These are phyloP conservation scores for Claviceps africana DNA, from an alignment of 2,329 filamentous ascomycete genomes.

Conservation along the genomic window DNA sequence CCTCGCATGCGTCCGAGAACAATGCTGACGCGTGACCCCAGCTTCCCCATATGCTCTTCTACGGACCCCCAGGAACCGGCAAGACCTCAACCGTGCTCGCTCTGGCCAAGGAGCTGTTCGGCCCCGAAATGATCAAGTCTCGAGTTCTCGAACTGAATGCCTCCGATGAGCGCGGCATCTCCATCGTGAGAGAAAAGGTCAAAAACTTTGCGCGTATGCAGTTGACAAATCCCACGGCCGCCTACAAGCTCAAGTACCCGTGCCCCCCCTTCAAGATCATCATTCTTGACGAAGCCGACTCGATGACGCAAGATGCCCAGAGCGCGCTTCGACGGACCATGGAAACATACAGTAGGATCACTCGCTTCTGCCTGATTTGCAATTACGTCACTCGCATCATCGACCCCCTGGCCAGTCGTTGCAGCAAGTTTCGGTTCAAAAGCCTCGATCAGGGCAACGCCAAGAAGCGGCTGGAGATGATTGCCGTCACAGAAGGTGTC, in stretches of 20 bases:
- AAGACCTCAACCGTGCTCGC: slow-evolving; percentile 98
- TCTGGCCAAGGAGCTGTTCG: slow-evolving; percentile 92
- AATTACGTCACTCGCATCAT: slow-evolving; percentile 99
- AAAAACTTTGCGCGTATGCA: slow-evolving; percentile 97
- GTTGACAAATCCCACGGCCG: slow-evolving; percentile 64
- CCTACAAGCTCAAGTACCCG: slow-evolving; percentile 60
- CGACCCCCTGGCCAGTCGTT: slow-evolving; percentile 82
- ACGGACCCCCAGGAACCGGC: slow-evolving; percentile 90
- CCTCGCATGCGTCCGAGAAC: not conserved
- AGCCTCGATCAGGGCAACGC: slow-evolving; percentile 79
- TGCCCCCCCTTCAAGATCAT: slow-evolving; percentile 99
- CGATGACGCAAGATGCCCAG: slow-evolving; percentile 98
- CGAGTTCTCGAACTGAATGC: slow-evolving; percentile 98
- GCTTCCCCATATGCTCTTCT: slow-evolving; percentile 98
- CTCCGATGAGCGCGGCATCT: slow-evolving; percentile 95
- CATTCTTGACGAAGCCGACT: slow-evolving; percentile 94
- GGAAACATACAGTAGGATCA: slow-evolving; percentile 96
- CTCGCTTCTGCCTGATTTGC: slow-evolving; percentile 91
- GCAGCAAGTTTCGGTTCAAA: slow-evolving; percentile 97
- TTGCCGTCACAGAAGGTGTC: slow-evolving; percentile 68
- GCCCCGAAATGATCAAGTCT: slow-evolving; percentile 80
- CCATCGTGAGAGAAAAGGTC: slow-evolving; percentile 92
- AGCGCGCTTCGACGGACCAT: slow-evolving; percentile 85
- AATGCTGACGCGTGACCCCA: slow-evolving; percentile 6
- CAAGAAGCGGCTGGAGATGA: slow-evolving; percentile 62